Base-by-base conservation (phyloP, 1,284 basidiomycete species). In the Ganoderma meredithae region DNA sequence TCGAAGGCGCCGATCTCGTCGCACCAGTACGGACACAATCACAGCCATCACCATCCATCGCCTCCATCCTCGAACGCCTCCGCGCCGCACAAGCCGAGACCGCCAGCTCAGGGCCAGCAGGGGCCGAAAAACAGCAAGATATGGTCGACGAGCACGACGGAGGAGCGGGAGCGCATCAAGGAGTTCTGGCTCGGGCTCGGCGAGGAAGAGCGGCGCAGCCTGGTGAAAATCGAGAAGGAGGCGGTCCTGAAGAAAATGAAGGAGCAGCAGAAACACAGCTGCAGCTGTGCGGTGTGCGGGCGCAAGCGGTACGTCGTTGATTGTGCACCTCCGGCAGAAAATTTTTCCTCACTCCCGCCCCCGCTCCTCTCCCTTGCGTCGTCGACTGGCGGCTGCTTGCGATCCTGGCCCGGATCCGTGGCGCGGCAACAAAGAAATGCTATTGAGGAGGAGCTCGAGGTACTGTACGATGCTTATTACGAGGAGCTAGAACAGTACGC, bases 381-480 rank as follows among this genome's bases (percentile, higher is more conserved):
- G 63, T 68, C 67, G 64, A 53, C 71, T 63, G 69, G 70, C 76
- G 69, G 69, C 62, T 70, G 58, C 47, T 63, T 62, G 22, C 27
- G 43, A 68, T 52, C 10, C 19, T 58, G 43, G 60, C 19, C 49
- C 64, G 43, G 22, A 25, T 49, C 47, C 63, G 33, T 63, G 44
- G 68, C 74, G 73, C 52, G 66, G 62, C 53, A 64, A 63, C 63
- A 65, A 68, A 95, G 95, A 75, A 91, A 93, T 84, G 96, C 97
- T 76, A 99, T 99, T 84, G 98, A 99, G 86, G 95, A 96, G 84
- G 97, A 99, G 86, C 91, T 99, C 81, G 95, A 98, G 86, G 95
- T 96, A 85, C 91, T 99, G 83, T 99, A 99, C 87, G 96, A 98
- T 87, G 95, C 96, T 84, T 99, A 99, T 89, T 99, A 99, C 88